Base-by-base conservation (phyloP, 2,329 filamentous ascomycete species). In the Xylariaceae sp. region DNA sequence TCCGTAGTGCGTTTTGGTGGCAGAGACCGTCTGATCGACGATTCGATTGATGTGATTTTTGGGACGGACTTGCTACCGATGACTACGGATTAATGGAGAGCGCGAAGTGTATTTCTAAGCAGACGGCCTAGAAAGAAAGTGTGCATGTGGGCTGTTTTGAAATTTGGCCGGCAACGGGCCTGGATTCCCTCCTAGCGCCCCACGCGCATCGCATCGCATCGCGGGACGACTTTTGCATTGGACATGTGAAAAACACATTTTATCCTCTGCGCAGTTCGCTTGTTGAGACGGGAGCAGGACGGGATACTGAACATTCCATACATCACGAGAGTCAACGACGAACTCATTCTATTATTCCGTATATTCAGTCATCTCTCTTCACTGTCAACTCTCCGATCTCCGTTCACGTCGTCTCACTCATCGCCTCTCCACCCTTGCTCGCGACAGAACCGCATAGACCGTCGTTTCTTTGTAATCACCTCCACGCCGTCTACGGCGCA, bases 71-170 rank as follows among this genome's bases (percentile, higher is more conserved):
- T 30, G 23, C 4, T 4, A 30, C 23, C 23, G 23, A 30, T 49
- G 47, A 49, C 23, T 18, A 18, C 10, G 10, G 6, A 11, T 49
- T 17, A 49, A 45, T 30, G 9, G 30, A 11, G 9, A 30, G 15
- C 9, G 18, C 9, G 18, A 64, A 63, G 56, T 67, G 69, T 64
- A 72, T 72, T 72, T 71, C 68, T 72, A 72, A 72, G 68, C 69
- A 69, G 17, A 23, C 30, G 23, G 49, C 11, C 17, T 17, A 11
- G 2, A 50, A 30, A 10, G 49, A 23, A 10, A 17, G 9, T n/a
- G 47, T 49, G 62, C 59, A 57, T 57, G 65, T 62, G 65, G 65
- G 44, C 63, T 64, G 17, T 4, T 30, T 18, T 30, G 45, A 30
- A 30, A 30, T 11, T 49, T 60, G 58, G 61, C 64, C 65, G 66